Percentiles rank a stretch among this genome's conserved stretches.
Conservation (phyloP, 2,329 filamentous ascomycete species). For the Pseudogymnoascus sp. region DNA sequence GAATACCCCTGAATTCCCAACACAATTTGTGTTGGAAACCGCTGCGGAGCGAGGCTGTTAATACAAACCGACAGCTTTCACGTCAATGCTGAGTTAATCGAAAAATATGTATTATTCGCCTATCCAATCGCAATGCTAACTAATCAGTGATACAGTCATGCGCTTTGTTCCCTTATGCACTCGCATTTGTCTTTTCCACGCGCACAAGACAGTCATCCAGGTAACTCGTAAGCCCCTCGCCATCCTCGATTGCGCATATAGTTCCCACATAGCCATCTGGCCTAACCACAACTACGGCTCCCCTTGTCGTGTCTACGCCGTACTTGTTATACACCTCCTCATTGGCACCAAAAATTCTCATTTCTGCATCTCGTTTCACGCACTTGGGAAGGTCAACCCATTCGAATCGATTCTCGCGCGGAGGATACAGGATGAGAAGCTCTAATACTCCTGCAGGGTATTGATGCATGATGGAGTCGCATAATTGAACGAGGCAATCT, state of each 20-base stretch:
- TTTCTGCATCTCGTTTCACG: constrained; percentile 64
- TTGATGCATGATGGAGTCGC: constrained; percentile 23
- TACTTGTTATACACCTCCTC: constrained; percentile 58
- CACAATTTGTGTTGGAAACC: no score
- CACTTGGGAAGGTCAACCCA: constrained; percentile 35
- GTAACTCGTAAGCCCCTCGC: constrained; percentile 18
- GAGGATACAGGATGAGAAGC: constrained; percentile 50
- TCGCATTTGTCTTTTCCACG: neutral
- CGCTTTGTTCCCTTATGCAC: neutral
- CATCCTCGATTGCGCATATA: constrained; percentile 38
- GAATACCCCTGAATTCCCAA: no score
- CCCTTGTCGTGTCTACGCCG: constrained; percentile 55
- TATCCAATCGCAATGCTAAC: neutral
- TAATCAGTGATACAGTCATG: neutral
- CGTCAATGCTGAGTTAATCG: neutral
- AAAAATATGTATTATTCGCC: neutral
- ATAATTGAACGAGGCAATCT: constrained; percentile 15
- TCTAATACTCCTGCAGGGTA: constrained; percentile 59
- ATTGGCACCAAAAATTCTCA: constrained; percentile 43
- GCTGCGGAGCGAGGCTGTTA: neutral
- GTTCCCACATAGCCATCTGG: constrained; percentile 69
- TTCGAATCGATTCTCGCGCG: constrained; percentile 14
- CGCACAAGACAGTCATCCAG: constrained; percentile 8
- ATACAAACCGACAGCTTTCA: neutral
- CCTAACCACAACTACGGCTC: constrained; percentile 56